Conservation (phyloP, 2,329 filamentous ascomycete species). For the Scleromitrula shiraiana region DNA sequence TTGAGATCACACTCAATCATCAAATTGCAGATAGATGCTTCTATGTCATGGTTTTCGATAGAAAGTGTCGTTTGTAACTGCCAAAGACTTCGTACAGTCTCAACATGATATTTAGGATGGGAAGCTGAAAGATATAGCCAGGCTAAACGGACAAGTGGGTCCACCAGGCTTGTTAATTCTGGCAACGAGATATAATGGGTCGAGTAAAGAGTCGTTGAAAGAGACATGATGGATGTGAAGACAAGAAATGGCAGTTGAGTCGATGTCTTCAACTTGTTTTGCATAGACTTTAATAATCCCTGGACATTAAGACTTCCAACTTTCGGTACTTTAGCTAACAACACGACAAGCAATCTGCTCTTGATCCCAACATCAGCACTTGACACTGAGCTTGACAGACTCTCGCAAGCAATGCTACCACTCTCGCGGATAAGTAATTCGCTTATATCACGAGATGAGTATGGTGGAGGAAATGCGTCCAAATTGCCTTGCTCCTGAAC, state of each 20-base stretch:
- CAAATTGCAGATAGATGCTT: constrained; percentile 65
- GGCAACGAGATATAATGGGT: constrained; percentile 42
- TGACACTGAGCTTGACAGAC: constrained; percentile 35
- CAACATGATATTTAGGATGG: constrained; percentile 88
- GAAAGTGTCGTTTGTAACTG: constrained; percentile 69
- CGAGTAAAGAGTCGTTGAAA: constrained; percentile 49
- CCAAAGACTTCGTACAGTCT: constrained; percentile 81
- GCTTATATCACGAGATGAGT: constrained; percentile 46
- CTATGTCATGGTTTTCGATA: constrained; percentile 61
- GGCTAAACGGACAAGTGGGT: constrained; percentile 59
- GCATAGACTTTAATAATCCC: constrained; percentile 43
- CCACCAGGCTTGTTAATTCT: constrained; percentile 56
- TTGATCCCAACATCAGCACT: constrained; percentile 46
- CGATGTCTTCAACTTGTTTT: constrained; percentile 36
- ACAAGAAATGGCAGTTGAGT: constrained; percentile 41
- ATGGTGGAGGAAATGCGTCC: constrained; percentile 53
- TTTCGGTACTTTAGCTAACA: constrained; percentile 45
- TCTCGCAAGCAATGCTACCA: constrained; percentile 42
- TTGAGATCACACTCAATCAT: constrained; percentile 49
- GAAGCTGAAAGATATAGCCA: constrained; percentile 79
- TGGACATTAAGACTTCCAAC: constrained; percentile 39
- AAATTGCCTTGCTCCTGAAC: constrained; percentile 61
- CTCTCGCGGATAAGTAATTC: constrained; percentile 57
- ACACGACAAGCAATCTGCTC: constrained; percentile 50
- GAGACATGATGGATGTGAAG: constrained; percentile 51